Percentiles rank a stretch among this genome's conserved stretches.
These are phyloP conservation scores for Gossypium longicalyx DNA, from an alignment of 345 rosid species.

Conservation along the genomic window DNA sequence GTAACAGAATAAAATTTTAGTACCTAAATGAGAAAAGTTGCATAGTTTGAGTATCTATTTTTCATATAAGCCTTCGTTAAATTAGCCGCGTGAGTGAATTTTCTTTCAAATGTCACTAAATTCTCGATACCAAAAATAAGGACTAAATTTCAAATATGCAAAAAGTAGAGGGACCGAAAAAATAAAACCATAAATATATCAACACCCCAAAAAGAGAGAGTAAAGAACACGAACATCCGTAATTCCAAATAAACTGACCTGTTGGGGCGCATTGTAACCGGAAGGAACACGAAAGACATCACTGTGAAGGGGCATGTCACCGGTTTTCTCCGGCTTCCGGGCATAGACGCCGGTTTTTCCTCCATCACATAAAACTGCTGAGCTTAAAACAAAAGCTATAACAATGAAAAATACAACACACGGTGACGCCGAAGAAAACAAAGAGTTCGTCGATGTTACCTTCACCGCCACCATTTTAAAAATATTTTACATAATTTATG, in stretches of 20 bases:
- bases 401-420: neutral
- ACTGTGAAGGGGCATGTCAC: conserved; percentile 56
- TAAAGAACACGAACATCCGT: too few species aligned
- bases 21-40: too few species aligned
- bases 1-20: too few species aligned
- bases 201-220: too few species aligned
- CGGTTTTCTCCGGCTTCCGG: conserved; percentile 36
- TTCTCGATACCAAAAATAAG: too few species aligned
- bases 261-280: conserved; percentile 69
- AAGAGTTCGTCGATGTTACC: neutral
- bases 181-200: too few species aligned
- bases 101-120: too few species aligned
- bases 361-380: conserved; percentile 35
- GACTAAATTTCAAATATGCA: too few species aligned
- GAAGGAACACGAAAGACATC: conserved; percentile 49
- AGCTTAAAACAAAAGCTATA: conserved; percentile 31
- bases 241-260: conserved; percentile 25
- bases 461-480: neutral
- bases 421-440: neutral
- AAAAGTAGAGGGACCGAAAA: too few species aligned
- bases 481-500: neutral
- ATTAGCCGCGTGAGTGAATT: too few species aligned
- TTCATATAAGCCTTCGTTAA: too few species aligned
- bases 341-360: conserved; percentile 46
- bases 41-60: too few species aligned